phyloP scores from a whole-genome alignment of 306 rosid species.

The Betula pendula region DNA sequence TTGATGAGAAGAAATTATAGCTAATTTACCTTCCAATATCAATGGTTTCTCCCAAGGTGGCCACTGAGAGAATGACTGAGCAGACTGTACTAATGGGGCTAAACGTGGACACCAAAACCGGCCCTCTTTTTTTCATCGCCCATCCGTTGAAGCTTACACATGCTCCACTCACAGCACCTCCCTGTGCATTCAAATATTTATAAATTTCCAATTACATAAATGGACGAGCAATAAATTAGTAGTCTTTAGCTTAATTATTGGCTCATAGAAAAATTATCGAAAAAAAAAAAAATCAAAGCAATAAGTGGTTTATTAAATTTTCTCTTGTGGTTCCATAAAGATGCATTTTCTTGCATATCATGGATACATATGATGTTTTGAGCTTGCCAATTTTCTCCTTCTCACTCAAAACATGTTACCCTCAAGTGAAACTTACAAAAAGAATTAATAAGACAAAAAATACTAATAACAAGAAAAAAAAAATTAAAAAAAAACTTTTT shows the following conservation, averaged over 20 bases:
- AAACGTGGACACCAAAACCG: constrained; percentile 81
- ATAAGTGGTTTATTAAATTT: too few species aligned
- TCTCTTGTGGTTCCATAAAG: too few species aligned
- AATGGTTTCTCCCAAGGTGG: constrained; percentile 50
- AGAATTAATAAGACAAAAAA: too few species aligned
- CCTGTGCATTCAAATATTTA: constrained; percentile 36
- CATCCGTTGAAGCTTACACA: constrained; percentile 73
- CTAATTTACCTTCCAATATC: constrained; percentile 71
- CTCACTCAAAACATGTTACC: not conserved
- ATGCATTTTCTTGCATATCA: not conserved
- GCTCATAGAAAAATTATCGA: too few species aligned
- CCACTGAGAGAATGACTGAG: constrained; percentile 63
- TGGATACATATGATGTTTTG: not conserved
- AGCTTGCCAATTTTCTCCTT: not conserved
- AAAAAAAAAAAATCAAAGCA: too few species aligned
- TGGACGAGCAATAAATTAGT: not conserved
- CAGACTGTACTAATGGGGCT: constrained; percentile 72
- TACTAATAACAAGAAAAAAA: not conserved
- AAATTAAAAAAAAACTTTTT: not conserved
- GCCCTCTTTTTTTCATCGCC: constrained; percentile 93
- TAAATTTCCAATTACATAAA: not conserved
- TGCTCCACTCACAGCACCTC: constrained; percentile 67
- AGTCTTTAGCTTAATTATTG: too few species aligned
- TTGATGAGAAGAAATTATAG: too few species aligned
- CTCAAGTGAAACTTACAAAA: constrained; percentile 3